Evolutionary conservation across 345 rosid species (phyloP), one percentile per base, ranked within the genome.

Genomic region (Salix brachista): DNA sequence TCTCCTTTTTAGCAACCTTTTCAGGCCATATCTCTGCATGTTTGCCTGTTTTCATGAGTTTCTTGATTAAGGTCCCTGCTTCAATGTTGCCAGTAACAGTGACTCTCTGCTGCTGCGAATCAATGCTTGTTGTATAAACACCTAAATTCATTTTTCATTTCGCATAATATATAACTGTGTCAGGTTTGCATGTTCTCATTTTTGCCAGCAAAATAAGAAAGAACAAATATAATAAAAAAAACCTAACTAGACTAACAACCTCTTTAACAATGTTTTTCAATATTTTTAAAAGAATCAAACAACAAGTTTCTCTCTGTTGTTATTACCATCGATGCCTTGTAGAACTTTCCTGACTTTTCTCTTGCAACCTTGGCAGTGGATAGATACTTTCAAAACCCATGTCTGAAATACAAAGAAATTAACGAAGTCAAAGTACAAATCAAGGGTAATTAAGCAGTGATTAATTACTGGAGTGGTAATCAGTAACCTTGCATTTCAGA

Each of bases 281-380:
- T n/a, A 9, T n/a, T 58, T 34, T 2, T 58, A 25, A 21, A 4
- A 50, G 21, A 14, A 14, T 5, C 39, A 8, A 54, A 32, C 23
- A 18, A 10, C 19, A 44, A 28, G 64, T n/a, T 64, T 18, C 28
- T 52, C 36, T 67, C 32, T 30, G 4, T 76, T 39, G 21, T 46
- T 52, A 54, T 58, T 66, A 80, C 83, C 83, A 44, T 80, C 69
- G 32, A 72, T 80, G 61, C 52, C 32, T 67, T 30, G 80, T 3
- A 80, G 73, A 34, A 80, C 77, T 72, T 80, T 80, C 79, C 72
- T 65, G 69, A 80, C 80, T 64, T 76, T 71, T 72, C 73, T 76
- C 79, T 67, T 71, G 80, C 83, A 80, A 76, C 83, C 83, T 80
- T 72, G 80, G 80, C 79, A 80, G 80, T 76, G 83, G 60, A 80